Conservation (phyloP, 371 early-diverging fungal species). For the Actinomortierella ambigua region DNA sequence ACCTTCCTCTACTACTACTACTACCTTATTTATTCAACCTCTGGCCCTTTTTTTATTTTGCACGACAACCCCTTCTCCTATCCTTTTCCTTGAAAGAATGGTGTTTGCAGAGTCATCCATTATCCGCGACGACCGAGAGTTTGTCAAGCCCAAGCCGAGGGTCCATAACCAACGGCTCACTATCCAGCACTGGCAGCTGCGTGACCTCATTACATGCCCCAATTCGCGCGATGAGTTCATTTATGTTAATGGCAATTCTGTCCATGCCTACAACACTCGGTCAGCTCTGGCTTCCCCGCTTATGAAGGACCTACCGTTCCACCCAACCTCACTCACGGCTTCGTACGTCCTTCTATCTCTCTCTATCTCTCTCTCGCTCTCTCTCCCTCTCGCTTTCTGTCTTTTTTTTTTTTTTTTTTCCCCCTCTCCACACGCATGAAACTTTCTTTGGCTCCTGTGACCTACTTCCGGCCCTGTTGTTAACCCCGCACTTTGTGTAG, state of each 20-base stretch:
- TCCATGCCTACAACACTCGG: constrained; percentile 67
- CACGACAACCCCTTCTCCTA: not conserved
- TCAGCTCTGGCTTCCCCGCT: constrained; percentile 51
- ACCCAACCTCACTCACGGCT: constrained; percentile 70
- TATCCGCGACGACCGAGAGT: constrained; percentile 45
- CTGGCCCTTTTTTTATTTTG: not conserved
- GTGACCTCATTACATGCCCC: constrained; percentile 85
- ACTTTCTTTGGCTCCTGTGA: not conserved
- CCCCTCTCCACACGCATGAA: not conserved
- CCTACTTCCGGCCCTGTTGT: not conserved
- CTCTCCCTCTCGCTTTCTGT: not conserved
- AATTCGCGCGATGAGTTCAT: constrained; percentile 57
- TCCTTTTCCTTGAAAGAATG: too few relatives aligned
- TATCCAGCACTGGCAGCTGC: constrained; percentile 86
- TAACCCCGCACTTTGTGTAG: not conserved
- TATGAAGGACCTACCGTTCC: constrained; percentile 73
- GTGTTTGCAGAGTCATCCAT: constrained; percentile 12
- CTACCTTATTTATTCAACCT: too few relatives aligned
- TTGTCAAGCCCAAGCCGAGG: constrained; percentile 49
- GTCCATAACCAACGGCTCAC: constrained; percentile 61
- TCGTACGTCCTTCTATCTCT: constrained; percentile 16
- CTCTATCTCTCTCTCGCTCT: constrained; percentile 1
- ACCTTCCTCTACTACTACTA: too few relatives aligned
- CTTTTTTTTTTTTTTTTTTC: not conserved
- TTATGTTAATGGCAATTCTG: constrained; percentile 65